Base-by-base conservation (phyloP, 441 rosid genomes). In the Mallotus japonicus region DNA sequence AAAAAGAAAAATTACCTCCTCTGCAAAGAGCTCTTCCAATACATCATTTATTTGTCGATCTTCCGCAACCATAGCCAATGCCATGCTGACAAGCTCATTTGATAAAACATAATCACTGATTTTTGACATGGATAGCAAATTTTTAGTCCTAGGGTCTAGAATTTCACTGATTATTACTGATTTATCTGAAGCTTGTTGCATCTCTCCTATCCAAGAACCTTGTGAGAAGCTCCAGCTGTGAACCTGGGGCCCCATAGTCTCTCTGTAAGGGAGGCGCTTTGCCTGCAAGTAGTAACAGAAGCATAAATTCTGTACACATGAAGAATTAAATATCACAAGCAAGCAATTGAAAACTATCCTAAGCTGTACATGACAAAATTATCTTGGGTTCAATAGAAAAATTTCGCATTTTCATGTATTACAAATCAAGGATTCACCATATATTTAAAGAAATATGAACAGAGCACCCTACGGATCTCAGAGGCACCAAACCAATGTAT, bases 11-110 rank as follows among this genome's bases (percentile, higher is more conserved):
- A 59, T 16, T 87, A 88, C 95, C 95, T 90, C 95, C 77, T 90
- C 95, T 0, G 91, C 89, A 13, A 88, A 88, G 34, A 90, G 89
- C 84, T 90, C 95, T 76, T 90, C 92, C 74, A 88, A 75, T 46
- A 88, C 90, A 62, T 83, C 77, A 71, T 90, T 88, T 75, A 90
- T 88, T 80, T 90, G 92, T 57, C 84, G 88, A 76, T 90, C 92
- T 81, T 90, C 95, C 6, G 95, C 90, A 73, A 90, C 95, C 92
- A 90, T 88, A 65, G 95, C 95, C 65, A 90, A 65, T 24, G 92
- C 95, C 95, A 90, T 90, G 84, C 95, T 90, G 70, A 90, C 91
- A 58, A 90, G 92, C 77, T 88, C 95, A 49, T 90, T 90, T 68
- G 95, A 90, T 69, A 88, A 72, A 64, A 90, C 91, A 63, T 87